These are phyloP conservation scores for Debaryomyces sp. DNA, from an alignment of 1,139 yeast species.

Conservation along the genomic window DNA sequence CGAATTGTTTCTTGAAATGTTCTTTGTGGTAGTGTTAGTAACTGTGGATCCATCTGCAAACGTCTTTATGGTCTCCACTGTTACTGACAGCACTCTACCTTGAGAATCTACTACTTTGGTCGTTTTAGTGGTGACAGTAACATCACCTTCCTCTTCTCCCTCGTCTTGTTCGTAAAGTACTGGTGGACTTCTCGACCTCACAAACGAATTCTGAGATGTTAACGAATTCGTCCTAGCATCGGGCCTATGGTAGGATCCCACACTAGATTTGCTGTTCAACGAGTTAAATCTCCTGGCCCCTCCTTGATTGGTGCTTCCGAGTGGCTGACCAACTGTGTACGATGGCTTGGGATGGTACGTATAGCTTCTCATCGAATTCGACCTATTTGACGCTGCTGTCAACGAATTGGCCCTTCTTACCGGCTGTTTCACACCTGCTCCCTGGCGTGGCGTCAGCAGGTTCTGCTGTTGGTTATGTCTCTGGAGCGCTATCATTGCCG, in stretches of 20 bases:
- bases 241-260: slow-evolving; percentile 1
- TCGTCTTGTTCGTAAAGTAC: slow-evolving; percentile 5
- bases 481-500: slow-evolving; percentile 47
- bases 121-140: slow-evolving; percentile 43
- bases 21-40: slow-evolving; percentile 48
- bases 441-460: slow-evolving; percentile 5
- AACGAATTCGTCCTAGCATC: slow-evolving; percentile 3
- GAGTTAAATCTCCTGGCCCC: slow-evolving; percentile 5
- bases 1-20: slow-evolving; percentile 40
- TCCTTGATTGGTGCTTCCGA: background rate
- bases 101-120: slow-evolving; percentile 46
- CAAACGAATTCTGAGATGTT: slow-evolving; percentile 1
- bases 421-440: background rate
- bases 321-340: slow-evolving; percentile 34
- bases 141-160: slow-evolving; percentile 27
- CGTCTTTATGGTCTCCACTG: slow-evolving; percentile 44
- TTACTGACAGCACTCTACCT: slow-evolving; percentile 47
- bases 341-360: slow-evolving; percentile 47
- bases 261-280: slow-evolving; percentile 5
- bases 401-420: slow-evolving; percentile 17
- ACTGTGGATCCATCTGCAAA: slow-evolving; percentile 50
- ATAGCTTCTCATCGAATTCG: slow-evolving; percentile 39
- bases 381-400: slow-evolving; percentile 19
- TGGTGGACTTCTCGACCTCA: slow-evolving; percentile 1
- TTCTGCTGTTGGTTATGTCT: slow-evolving; percentile 26